Conservation (phyloP, 495 filamentous ascomycete genomes). For the Aspergillus hancockii region DNA sequence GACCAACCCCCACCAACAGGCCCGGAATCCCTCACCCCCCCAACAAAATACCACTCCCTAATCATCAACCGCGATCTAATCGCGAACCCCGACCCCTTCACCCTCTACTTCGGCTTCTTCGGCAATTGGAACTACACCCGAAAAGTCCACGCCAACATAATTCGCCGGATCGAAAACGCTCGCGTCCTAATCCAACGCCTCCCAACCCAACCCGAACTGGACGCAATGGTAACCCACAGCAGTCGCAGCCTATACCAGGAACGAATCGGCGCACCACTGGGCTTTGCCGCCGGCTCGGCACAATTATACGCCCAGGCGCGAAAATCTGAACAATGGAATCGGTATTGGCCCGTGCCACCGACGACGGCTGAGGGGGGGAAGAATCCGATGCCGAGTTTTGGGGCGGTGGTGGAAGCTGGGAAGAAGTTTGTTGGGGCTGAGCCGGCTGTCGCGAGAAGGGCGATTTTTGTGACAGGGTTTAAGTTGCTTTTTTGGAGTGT, state of each 20-base stretch:
- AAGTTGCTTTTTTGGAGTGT: conserved; percentile 26
- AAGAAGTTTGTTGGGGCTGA: conserved; percentile 5
- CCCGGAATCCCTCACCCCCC: not conserved
- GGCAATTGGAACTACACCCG: conserved; percentile 25
- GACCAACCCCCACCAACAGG: not conserved
- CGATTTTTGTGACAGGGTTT: conserved; percentile 10
- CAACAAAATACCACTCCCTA: not conserved
- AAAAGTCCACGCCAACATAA: conserved; percentile 11
- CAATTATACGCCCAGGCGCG: conserved; percentile 12
- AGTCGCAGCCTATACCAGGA: conserved; percentile 25
- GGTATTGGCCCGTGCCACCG: not conserved
- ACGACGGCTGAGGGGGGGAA: not conserved
- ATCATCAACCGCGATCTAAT: not conserved
- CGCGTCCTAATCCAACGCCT: conserved; percentile 26
- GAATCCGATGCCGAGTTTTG: not conserved
- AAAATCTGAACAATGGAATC: conserved; percentile 10
- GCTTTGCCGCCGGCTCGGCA: conserved; percentile 12
- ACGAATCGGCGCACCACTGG: conserved; percentile 23
- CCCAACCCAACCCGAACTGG: conserved; percentile 39
- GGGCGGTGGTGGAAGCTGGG: conserved; percentile 1
- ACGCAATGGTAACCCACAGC: conserved; percentile 29
- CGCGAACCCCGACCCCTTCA: conserved; percentile 26
- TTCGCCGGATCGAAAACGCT: conserved; percentile 20
- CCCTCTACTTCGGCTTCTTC: conserved; percentile 33
- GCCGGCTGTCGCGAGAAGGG: not conserved